Evolutionary conservation across 1,284 basidiomycete species (phyloP).

Genomic region (Polyporus tsugae): DNA sequence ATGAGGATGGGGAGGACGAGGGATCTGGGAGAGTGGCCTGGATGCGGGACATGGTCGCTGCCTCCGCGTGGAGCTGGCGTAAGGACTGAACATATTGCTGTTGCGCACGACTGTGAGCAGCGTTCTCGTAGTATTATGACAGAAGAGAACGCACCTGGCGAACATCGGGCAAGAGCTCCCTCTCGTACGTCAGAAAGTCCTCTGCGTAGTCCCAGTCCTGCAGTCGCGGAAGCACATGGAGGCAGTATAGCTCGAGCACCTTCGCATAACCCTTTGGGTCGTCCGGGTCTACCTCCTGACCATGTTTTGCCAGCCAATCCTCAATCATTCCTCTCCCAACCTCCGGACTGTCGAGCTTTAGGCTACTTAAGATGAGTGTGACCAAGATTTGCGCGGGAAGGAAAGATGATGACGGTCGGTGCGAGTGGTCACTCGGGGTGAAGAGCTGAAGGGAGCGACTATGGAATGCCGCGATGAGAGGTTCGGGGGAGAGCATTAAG

Average conservation of each 20-base stretch:
- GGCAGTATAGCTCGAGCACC: constrained; percentile 75
- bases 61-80: constrained; percentile 33
- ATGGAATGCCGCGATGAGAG: constrained; percentile 64
- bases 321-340: constrained; percentile 72
- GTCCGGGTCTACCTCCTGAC: constrained; percentile 41
- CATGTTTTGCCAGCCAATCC: constrained; percentile 70
- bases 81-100: constrained; percentile 36
- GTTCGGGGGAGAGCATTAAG: constrained; percentile 63
- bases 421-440: constrained; percentile 54
- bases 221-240: constrained; percentile 74
- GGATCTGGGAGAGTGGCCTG: constrained; percentile 36
- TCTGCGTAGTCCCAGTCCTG: constrained; percentile 81
- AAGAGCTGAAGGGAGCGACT: constrained; percentile 72
- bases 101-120: background rate
- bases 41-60: constrained; percentile 32
- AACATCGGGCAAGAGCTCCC: constrained; percentile 58
- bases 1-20: constrained; percentile 28
- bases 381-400: constrained; percentile 74
- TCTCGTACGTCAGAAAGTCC: constrained; percentile 77
- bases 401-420: constrained; percentile 56
- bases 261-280: constrained; percentile 71
- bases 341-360: constrained; percentile 69
- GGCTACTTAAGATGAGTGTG: constrained; percentile 71
- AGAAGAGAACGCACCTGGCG: constrained; percentile 56
- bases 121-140: background rate